phyloP scores from a whole-genome alignment of 2,329 filamentous ascomycete genomes.

The Penicillium paneum region DNA sequence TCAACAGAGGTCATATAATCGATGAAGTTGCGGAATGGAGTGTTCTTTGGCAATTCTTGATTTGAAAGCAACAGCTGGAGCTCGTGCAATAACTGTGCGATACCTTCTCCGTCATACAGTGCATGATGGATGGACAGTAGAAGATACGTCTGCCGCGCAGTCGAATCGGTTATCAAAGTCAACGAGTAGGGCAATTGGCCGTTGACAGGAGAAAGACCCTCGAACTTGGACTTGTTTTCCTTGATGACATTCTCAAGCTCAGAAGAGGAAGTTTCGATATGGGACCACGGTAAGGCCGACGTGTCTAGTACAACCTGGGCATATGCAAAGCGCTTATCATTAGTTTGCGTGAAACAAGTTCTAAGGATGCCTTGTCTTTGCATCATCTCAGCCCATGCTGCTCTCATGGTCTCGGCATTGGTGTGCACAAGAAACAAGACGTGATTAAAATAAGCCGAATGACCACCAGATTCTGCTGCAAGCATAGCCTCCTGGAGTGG shows the following conservation, averaged over 20 bases:
- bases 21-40: constrained; percentile 64
- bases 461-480: constrained; percentile 50
- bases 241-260: constrained; percentile 43
- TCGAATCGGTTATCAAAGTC: constrained; percentile 20
- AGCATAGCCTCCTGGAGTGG: constrained; percentile 88
- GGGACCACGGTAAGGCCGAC: constrained; percentile 45
- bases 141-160: constrained; percentile 16
- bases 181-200: constrained; percentile 31
- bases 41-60: constrained; percentile 46
- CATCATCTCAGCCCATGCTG: constrained; percentile 62
- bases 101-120: constrained; percentile 79
- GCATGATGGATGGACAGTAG: constrained; percentile 70
- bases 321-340: constrained; percentile 59
- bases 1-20: constrained; percentile 53
- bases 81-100: constrained; percentile 66
- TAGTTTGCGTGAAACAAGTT: constrained; percentile 69
- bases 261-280: constrained; percentile 43
- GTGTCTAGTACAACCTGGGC: constrained; percentile 66
- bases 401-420: constrained; percentile 50
- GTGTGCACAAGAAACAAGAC: constrained; percentile 61
- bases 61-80: constrained; percentile 59
- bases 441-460: constrained; percentile 67
- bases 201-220: constrained; percentile 18
- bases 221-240: constrained; percentile 39
- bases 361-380: constrained; percentile 71